These are phyloP conservation scores for Amorphotheca resinae DNA, from an alignment of 495 filamentous ascomycete genomes.

Conservation along the genomic window DNA sequence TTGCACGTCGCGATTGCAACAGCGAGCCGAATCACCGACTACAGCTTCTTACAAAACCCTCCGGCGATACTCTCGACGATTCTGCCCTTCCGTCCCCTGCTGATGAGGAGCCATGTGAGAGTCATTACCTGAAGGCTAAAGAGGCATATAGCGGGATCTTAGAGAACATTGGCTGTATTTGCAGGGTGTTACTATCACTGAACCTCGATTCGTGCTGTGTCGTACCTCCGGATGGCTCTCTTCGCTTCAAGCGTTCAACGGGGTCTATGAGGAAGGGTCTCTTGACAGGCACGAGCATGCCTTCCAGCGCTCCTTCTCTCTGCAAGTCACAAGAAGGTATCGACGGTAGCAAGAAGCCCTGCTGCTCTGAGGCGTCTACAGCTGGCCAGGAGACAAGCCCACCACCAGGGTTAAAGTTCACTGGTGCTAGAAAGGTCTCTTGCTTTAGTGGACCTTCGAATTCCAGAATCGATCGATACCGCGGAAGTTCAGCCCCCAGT, in stretches of 20 bases:
- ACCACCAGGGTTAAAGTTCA: not conserved
- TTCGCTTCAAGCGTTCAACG: not conserved
- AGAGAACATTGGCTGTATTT: not conserved
- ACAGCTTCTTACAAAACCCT: not conserved
- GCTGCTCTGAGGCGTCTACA: not conserved
- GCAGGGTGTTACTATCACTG: not conserved
- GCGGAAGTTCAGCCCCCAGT: too few species aligned
- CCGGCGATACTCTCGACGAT: too few species aligned
- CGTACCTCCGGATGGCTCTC: not conserved
- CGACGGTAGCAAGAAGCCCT: not conserved
- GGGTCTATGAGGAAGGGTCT: not conserved
- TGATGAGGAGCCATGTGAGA: not conserved
- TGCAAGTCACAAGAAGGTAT: not conserved
- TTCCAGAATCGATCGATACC: too few species aligned
- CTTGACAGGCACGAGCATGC: not conserved
- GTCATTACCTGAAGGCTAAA: not conserved
- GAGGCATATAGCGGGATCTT: not conserved
- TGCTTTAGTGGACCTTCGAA: too few species aligned
- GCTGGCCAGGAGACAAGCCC: not conserved
- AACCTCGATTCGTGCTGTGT: conserved; percentile 29
- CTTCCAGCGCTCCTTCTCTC: not conserved
- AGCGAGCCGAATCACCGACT: not conserved
- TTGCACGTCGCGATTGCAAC: not conserved
- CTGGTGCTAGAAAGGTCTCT: not conserved
- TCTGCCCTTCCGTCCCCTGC: not conserved